phyloP scores from a whole-genome alignment of 352 stramenopile species.

The Phytophthora ohioensis region DNA sequence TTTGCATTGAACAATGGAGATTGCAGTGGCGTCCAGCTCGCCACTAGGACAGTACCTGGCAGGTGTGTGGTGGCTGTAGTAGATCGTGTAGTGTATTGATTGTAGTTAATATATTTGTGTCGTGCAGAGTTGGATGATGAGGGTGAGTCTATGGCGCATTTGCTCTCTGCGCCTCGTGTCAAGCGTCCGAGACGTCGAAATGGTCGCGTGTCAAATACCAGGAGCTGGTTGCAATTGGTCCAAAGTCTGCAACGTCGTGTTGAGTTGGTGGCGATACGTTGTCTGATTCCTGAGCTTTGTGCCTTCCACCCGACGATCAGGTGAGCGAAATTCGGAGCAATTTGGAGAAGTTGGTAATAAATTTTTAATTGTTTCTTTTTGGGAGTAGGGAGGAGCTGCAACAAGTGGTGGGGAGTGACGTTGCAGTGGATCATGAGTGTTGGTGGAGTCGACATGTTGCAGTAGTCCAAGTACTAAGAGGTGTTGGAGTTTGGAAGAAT shows the following conservation, averaged over 20 bases:
- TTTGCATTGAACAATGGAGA: conserved; percentile 40
- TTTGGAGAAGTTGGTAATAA: neutral
- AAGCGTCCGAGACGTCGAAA: conserved; percentile 17
- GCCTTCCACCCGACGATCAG: conserved; percentile 37
- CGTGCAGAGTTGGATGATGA: conserved; percentile 29
- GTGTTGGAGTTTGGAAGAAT: neutral
- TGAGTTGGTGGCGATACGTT: conserved; percentile 6
- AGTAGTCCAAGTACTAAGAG: conserved; percentile 17
- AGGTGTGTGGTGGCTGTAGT: conserved; percentile 29
- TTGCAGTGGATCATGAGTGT: neutral
- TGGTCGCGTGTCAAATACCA: neutral
- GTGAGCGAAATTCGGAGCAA: conserved; percentile 15
- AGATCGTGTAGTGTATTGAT: neutral
- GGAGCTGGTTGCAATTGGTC: conserved; percentile 2
- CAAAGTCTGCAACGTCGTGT: conserved; percentile 5
- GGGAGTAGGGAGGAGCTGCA: conserved; percentile 40
- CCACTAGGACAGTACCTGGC: conserved; percentile 71
- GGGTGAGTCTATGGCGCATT: conserved; percentile 21
- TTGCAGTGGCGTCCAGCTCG: conserved; percentile 49
- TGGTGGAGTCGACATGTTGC: conserved; percentile 6
- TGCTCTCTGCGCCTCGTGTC: conserved; percentile 17
- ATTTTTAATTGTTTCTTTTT: neutral
- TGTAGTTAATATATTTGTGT: conserved; percentile 3
- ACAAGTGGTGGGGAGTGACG: conserved; percentile 1
- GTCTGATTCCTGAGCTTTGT: conserved; percentile 18